Evolutionary conservation across 306 rosid species (phyloP), one percentile per base, ranked within the genome.

Genomic region (Casuarina cunninghamiana): DNA sequence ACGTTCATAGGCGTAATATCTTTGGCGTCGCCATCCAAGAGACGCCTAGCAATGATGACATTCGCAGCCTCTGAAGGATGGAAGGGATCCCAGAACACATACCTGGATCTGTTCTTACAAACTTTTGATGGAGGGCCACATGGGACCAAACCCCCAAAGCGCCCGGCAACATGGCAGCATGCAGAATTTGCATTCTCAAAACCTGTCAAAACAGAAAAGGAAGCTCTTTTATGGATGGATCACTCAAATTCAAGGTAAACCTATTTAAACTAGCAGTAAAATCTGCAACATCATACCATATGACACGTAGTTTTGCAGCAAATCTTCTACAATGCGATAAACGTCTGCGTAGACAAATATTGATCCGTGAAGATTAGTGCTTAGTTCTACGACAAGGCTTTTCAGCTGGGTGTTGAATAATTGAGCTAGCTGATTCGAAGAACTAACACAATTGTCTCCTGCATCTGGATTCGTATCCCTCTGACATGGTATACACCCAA

Each of bases 61-160:
- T 88, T 90, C 16, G 90, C 62, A 72, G 97, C 92, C 42, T 88
- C 93, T 61, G 89, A 77, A 10, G 96, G 92, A 85, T 93, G 96
- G 57, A 26, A 89, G 63, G 91, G 76, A 55, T 90, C 96, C 94
- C 94, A 93, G 71, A 88, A 93, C 80, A 91, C 86, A 35, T 85
- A 84, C 84, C 88, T 88, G 5, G 88, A 85, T 65, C 91, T 79
- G 69, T 91, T 88, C 46, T 5, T 71, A 48, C 96, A 93, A 50
- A 89, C 85, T 77, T 72, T 81, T 10, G 97, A 89, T 45, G 49
- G 12, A 15, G 88, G 73, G 38, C 73, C 79, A 75, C 96, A 93
- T 5, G 94, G 88, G 32, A 89, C 39, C 69, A 89, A 80, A 17
- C 93, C 96, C 53, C 97, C 96, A 75, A 77, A 85, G 43, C 83